Conservation (phyloP, 495 filamentous ascomycete genomes). For the Lasiosphaeria ovina region DNA sequence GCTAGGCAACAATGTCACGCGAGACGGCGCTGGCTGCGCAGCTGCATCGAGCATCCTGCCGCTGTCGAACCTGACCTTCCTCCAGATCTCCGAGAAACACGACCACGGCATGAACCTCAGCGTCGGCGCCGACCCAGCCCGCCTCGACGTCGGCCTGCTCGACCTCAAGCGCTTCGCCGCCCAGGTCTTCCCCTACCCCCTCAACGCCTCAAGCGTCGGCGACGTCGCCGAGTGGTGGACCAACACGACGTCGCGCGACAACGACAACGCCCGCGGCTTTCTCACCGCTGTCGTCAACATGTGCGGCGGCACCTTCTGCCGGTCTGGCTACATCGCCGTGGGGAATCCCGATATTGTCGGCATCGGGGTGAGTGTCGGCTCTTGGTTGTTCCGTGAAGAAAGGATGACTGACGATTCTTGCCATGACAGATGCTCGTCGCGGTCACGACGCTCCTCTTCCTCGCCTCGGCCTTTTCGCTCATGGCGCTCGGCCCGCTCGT, state of each 20-base stretch:
- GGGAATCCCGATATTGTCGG: slow-evolving; percentile 26
- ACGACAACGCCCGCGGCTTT: slow-evolving; percentile 7
- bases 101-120: slow-evolving; percentile 2
- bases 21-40: slow-evolving; percentile 23
- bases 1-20: slow-evolving; percentile 27
- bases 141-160: slow-evolving; percentile 14
- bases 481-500: slow-evolving; percentile 16
- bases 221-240: slow-evolving; percentile 21
- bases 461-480: slow-evolving; percentile 14
- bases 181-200: slow-evolving; percentile 19
- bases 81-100: not conserved
- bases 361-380: slow-evolving; percentile 13
- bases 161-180: slow-evolving; percentile 13
- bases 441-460: slow-evolving; percentile 17
- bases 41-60: slow-evolving; percentile 17
- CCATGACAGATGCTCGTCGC: slow-evolving; percentile 20
- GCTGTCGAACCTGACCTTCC: slow-evolving; percentile 7
- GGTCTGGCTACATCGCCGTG: slow-evolving; percentile 14
- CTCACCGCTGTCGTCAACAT: slow-evolving; percentile 13
- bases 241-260: slow-evolving; percentile 12
- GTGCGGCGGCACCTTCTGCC: slow-evolving; percentile 17
- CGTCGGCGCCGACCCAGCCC: slow-evolving; percentile 8
- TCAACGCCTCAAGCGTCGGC: slow-evolving; percentile 19
- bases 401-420: not conserved
- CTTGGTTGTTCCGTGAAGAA: not conserved